A percentile compares a stretch with the other conserved stretches of the same genome.
These are phyloP conservation scores for Hanseniaspora valbyensis DNA, from an alignment of 805 yeast species.

Conservation along the genomic window DNA sequence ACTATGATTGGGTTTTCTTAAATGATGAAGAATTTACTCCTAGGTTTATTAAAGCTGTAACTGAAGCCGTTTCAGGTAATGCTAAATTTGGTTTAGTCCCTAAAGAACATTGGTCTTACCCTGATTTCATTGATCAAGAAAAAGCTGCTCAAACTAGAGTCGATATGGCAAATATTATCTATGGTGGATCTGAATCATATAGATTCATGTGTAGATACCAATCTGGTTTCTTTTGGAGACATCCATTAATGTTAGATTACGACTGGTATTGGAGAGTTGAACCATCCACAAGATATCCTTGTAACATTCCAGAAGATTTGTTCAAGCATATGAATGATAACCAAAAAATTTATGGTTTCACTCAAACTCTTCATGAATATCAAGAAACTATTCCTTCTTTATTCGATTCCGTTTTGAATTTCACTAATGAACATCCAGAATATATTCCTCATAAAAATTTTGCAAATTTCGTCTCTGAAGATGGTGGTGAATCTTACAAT, in stretches of 20 bases:
- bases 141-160: constrained; percentile 38
- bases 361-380: constrained; percentile 55
- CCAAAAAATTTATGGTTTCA: constrained; percentile 54
- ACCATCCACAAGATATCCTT: constrained; percentile 50
- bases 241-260: constrained; percentile 46
- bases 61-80: constrained; percentile 45
- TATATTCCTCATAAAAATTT: constrained; percentile 39
- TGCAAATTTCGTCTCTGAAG: constrained; percentile 52
- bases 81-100: constrained; percentile 55
- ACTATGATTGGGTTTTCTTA: constrained; percentile 71
- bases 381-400: constrained; percentile 49
- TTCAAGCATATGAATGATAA: constrained; percentile 47
- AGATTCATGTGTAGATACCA: constrained; percentile 53
- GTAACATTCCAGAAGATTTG: constrained; percentile 55
- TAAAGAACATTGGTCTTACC: constrained; percentile 57
- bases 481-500: constrained; percentile 54
- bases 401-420: constrained; percentile 44
- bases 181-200: constrained; percentile 51
- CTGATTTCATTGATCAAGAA: constrained; percentile 49
- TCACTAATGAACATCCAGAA: constrained; percentile 36
- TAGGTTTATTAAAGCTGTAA: constrained; percentile 41
- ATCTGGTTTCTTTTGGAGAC: constrained; percentile 49
- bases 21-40: constrained; percentile 56
- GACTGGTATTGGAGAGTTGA: constrained; percentile 70
- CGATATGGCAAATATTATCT: constrained; percentile 36